Evolutionary conservation across 495 filamentous ascomycete species (phyloP), one percentile per base, ranked within the genome.

Genomic region (Podospora pseudocomata): DNA sequence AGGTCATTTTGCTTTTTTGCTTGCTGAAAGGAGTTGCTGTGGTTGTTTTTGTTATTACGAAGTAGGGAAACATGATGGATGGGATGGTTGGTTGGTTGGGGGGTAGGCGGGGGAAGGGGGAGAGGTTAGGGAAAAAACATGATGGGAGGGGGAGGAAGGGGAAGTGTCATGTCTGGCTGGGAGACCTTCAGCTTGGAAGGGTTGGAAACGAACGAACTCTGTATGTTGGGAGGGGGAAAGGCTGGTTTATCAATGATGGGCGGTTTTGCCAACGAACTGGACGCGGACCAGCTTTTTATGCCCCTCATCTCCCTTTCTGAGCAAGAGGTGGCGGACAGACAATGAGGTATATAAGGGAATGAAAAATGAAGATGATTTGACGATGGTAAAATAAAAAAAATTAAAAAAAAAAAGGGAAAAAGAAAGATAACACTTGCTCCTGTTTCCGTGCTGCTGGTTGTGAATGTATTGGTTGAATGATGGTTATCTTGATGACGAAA

Each of bases 301-400:
- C 23, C 23, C 23, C 34, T 4, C 34, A 39, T 39, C 34, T 39
- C 34, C 34, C 23, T 23, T 23, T 39, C 0, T 6, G 34, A 6
- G 3, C 11, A 11, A 1, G 34, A 0, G 32, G 34, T 39, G 34
- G 34, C 15, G 4, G 55, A 11, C 18, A 58, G 55, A 58, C 23
- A 39, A 39, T 6, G 34, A 11, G 5, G 11, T 39, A 39, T 39
- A 39, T 39, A 39, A 39, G 67, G 64, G 27, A 66, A 70, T 63
- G 68, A 70, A 28, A 66, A 27, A 27, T 34, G 60, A 70, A 59
- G 56, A 66, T 64, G 68, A 70, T 23, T 66, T 66, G 68, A 69
- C 63, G 67, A 63, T 30, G 60, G 19, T 32, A 0, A 34, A 32
- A n/a, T 20, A 62, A 23, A 1, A 23, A 23, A 1, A 1, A 23